Evolutionary conservation across 1,139 yeast genomes (phyloP).

Genomic region (Spathaspora jeffriesii): DNA sequence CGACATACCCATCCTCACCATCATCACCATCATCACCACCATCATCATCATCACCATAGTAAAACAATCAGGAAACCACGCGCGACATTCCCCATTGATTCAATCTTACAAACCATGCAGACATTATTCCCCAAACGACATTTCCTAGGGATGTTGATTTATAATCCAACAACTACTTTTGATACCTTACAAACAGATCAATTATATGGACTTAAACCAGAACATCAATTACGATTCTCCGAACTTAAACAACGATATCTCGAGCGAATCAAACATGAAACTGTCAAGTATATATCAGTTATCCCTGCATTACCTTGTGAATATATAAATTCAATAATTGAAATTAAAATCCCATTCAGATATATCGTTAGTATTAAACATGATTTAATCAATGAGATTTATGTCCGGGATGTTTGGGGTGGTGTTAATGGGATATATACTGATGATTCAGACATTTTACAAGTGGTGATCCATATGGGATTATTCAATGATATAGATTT

Average conservation of each 20-base stretch:
- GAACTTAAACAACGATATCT: constrained; percentile 29
- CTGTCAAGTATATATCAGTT: constrained; percentile 34
- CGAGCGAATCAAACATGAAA: constrained; percentile 18
- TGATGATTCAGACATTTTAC: constrained; percentile 86
- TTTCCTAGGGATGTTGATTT: constrained; percentile 62
- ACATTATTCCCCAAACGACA: constrained; percentile 48
- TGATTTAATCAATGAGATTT: constrained; percentile 43
- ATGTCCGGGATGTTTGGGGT: constrained; percentile 84
- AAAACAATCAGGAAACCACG: constrained; percentile 6
- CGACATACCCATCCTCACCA: constrained; percentile 25
- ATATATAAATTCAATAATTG: constrained; percentile 60
- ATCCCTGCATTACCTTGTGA: constrained; percentile 51
- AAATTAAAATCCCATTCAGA: constrained; percentile 62
- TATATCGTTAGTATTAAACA: constrained; percentile 27
- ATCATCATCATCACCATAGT: constrained; percentile 10
- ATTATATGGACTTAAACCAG: constrained; percentile 37
- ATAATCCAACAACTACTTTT: constrained; percentile 57
- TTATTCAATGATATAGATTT: constrained; percentile 41
- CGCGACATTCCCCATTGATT: constrained; percentile 14
- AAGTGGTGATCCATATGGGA: constrained; percentile 76
- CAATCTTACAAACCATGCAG: constrained; percentile 45
- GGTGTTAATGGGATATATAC: constrained; percentile 78
- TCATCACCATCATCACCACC: constrained; percentile 18
- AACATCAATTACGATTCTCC: constrained; percentile 30
- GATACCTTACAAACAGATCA: constrained; percentile 36